Evolutionary conservation across 306 rosid species (phyloP).

Genomic region (Calophaca sinica): DNA sequence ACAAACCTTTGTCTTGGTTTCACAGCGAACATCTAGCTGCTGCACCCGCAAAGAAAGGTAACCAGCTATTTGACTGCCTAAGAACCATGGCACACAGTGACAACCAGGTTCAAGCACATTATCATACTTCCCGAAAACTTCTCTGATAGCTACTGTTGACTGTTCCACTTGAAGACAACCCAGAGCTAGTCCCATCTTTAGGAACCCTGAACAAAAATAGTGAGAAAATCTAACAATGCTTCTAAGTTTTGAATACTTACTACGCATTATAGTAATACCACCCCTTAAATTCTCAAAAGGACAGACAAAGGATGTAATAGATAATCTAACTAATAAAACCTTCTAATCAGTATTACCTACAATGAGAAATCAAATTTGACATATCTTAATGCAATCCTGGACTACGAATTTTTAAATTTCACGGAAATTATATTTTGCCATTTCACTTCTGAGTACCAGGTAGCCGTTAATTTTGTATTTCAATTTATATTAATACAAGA

Average conservation of each 20-base stretch:
- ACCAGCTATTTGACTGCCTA: conserved; percentile 80
- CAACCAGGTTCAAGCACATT: conserved; percentile 90
- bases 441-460: neutral
- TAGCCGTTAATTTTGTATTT: neutral
- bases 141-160: conserved; percentile 75
- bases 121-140: conserved; percentile 76
- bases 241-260: neutral
- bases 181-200: conserved; percentile 51
- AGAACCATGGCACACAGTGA: conserved; percentile 87
- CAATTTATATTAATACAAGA: neutral
- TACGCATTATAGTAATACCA: neutral
- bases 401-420: neutral
- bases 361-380: neutral
- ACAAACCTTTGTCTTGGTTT: conserved; percentile 92
- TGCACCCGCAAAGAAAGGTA: conserved; percentile 86
- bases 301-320: no score
- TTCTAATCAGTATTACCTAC: no score
- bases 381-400: neutral
- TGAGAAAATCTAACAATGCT: neutral
- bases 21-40: conserved; percentile 88
- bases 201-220: conserved; percentile 12
- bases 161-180: conserved; percentile 91
- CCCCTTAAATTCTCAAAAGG: neutral
- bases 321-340: no score
- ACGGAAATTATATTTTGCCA: neutral